Conservation (phyloP, 106 monocot genomes). For the Hemerocallis citrina region DNA sequence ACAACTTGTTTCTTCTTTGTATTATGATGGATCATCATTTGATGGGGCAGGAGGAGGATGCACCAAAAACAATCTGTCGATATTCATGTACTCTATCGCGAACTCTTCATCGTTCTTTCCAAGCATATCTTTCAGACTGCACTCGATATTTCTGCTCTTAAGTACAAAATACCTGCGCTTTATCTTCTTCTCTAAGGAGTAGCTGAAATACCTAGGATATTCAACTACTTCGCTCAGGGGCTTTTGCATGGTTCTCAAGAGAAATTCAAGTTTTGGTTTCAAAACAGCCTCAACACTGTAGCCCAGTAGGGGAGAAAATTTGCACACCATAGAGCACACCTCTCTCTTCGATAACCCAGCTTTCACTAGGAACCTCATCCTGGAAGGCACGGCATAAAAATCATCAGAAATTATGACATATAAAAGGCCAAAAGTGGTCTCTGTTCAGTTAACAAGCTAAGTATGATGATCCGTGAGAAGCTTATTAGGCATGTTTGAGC, state of each 20-base stretch:
- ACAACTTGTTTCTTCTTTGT: too few species aligned
- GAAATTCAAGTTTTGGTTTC: conserved; percentile 82
- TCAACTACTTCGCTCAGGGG: conserved; percentile 76
- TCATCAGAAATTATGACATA: too few species aligned
- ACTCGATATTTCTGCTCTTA: conserved; percentile 51
- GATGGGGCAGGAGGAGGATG: too few species aligned
- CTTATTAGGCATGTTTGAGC: too few species aligned
- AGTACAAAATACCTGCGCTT: conserved; percentile 64
- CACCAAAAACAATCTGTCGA: too few species aligned
- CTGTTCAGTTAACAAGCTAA: too few species aligned
- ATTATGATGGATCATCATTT: too few species aligned
- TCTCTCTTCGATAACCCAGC: conserved; percentile 59
- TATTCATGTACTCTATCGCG: conserved; percentile 59
- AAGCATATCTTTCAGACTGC: conserved; percentile 82
- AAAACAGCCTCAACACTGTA: conserved; percentile 79
- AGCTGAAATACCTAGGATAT: conserved; percentile 97
- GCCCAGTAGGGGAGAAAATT: conserved; percentile 88
- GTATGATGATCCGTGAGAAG: too few species aligned
- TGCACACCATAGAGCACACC: conserved; percentile 74
- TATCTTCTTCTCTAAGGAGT: conserved; percentile 81
- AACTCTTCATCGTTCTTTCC: conserved; percentile 74
- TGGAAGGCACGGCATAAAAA: conserved; percentile 21
- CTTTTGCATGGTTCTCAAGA: conserved; percentile 59
- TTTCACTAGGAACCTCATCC: conserved; percentile 59
- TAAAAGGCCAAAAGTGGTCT: too few species aligned